phyloP scores from a whole-genome alignment of 768 basidiomycete genomes.

The Gelatoporia subvermispora region DNA sequence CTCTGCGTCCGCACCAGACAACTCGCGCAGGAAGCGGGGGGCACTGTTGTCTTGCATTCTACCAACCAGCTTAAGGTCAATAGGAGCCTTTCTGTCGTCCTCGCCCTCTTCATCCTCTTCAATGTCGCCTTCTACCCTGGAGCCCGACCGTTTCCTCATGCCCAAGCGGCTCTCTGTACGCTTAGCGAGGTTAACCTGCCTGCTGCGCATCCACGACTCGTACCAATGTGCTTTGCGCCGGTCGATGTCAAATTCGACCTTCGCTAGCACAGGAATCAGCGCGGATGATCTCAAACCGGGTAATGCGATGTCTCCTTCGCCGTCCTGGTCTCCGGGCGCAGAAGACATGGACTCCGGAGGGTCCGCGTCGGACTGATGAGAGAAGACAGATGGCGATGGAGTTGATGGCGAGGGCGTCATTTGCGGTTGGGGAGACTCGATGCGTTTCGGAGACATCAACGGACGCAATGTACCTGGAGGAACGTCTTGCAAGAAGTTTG shows the following conservation, averaged over 20 bases:
- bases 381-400: constrained; percentile 27
- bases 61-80: constrained; percentile 45
- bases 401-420: constrained; percentile 41
- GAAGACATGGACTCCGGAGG: constrained; percentile 48
- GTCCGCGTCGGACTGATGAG: constrained; percentile 39
- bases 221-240: constrained; percentile 76
- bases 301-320: constrained; percentile 49
- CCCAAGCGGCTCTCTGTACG: constrained; percentile 40
- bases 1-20: constrained; percentile 27
- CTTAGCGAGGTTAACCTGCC: constrained; percentile 57
- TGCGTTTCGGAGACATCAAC: constrained; percentile 39
- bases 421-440: constrained; percentile 32
- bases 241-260: constrained; percentile 95
- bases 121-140: constrained; percentile 15
- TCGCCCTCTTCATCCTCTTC: constrained; percentile 17
- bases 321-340: constrained; percentile 21
- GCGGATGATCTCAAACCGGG: constrained; percentile 62
- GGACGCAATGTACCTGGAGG: constrained; percentile 35
- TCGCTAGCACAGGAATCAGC: constrained; percentile 81
- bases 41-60: constrained; percentile 38
- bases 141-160: constrained; percentile 21
- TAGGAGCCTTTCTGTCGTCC: constrained; percentile 33
- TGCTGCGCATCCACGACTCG: constrained; percentile 72
- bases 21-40: constrained; percentile 20
- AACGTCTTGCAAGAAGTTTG: constrained; percentile 28